Evolutionary conservation across 108 stramenopile species (phyloP).

Genomic region (Thalassiosira profunda): DNA sequence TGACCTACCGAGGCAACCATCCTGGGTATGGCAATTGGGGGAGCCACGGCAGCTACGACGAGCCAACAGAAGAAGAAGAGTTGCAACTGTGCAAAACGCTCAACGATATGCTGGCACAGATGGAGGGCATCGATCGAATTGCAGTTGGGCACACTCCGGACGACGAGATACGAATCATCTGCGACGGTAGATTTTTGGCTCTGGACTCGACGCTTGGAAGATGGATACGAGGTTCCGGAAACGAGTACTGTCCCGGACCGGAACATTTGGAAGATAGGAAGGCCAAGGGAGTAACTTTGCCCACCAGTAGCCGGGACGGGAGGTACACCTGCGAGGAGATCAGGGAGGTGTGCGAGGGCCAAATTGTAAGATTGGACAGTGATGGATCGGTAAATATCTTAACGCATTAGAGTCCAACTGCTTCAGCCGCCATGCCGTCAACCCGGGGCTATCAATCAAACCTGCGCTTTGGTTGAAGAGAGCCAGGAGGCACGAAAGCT

Average conservation of each 20-base stretch:
- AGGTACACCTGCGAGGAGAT: conserved; percentile 40
- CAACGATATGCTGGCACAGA: conserved; percentile 27
- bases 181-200: conserved; percentile 55
- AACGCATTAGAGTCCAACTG: too few relatives aligned
- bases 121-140: conserved; percentile 46
- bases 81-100: conserved; percentile 22
- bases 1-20: conserved; percentile 72
- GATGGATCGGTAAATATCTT: conserved; percentile 43
- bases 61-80: conserved; percentile 22
- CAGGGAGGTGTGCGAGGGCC: conserved; percentile 30
- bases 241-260: conserved; percentile 65
- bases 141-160: conserved; percentile 71
- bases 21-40: conserved; percentile 50
- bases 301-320: conserved; percentile 36
- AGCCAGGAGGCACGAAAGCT: too few relatives aligned
- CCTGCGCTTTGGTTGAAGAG: too few relatives aligned
- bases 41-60: conserved; percentile 28
- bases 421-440: too few relatives aligned
- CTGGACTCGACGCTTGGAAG: conserved; percentile 67
- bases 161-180: conserved; percentile 38
- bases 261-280: conserved; percentile 34
- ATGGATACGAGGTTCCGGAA: conserved; percentile 61
- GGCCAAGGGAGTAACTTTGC: conserved; percentile 12
- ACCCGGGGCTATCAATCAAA: too few relatives aligned
- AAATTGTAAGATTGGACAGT: conserved; percentile 41